Evolutionary conservation across 306 rosid genomes (phyloP), one percentile per base, ranked within the genome.

Genomic region (Phaseolus lunatus): DNA sequence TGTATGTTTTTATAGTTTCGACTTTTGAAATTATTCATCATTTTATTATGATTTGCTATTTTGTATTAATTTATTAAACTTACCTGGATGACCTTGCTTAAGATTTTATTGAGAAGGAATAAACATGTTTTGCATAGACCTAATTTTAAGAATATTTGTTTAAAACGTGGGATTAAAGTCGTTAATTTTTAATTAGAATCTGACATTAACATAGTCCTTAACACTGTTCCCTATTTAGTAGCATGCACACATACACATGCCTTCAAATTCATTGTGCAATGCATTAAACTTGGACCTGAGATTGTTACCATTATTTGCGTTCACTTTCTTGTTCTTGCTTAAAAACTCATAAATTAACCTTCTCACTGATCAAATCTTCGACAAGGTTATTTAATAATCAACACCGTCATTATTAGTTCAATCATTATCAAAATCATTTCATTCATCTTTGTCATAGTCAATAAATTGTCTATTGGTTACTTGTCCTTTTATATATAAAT

Each of bases 301-400:
- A 59, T 27, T 59, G 13, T 79, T 70, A 9, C 13, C 33, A 50
- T 12, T 71, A 44, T 50, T 4, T 37, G 50, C 58, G 76, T 29
- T 75, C 58, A 31, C 62, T 78, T n/a, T 2, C 27, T 24, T 24
- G 27, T 78, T 26, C 66, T 47, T 57, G 8, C 19, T 27, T 14
- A 14, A 58, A 39, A 59, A 59, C 43, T 59, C 33, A 53, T 53
- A 31, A 63, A 74, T 67, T 71, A 84, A 68, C 72, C 75, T 45
- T 68, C 67, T 68, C 72, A 69, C 20, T 43, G 35, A 82, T 75
- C 84, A 87, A 78, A 87, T 82, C 84, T 77, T 73, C 67, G 83
- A 54, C 80, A 77, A 61, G 6, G 70, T 35, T 76, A 72, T 73
- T 65, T 77, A 68, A 68, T 53, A 35, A 58, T 56, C 73, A 29